Evolutionary conservation across 116 monocot genomes (phyloP), one percentile per base, ranked within the genome.

Genomic region (Posidonia oceanica): DNA sequence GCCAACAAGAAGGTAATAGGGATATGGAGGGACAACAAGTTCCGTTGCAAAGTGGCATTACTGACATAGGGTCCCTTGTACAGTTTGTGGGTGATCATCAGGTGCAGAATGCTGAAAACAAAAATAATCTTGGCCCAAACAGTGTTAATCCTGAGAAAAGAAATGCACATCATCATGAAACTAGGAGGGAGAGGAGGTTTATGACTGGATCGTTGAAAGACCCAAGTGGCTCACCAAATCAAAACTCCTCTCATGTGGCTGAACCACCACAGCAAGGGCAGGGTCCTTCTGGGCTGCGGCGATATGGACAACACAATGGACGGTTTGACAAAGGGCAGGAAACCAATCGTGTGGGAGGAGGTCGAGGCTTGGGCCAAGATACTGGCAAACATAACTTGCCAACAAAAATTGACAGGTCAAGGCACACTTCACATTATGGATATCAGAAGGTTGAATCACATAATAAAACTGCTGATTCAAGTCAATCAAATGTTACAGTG

Each of bases 381-480:
- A 39, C 14, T 41, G 71, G 68, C 38, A 81, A 67, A 52, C 73
- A 68, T 54, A 75, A 71, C 42, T 62, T 21, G 55, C 61, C 63
- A 57, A 36, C 18, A 4, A 83, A 69, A 59, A 74, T 52, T 54
- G 80, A 74, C 65, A 73, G 52, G 65, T 8, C 61, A 13, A 86
- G 69, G 48, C 75, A 70, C 36, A 36, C 7, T 37, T 36, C 68
- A 68, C 52, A 8, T 16, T 68, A 52, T 37, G 29, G 53, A 54
- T 87, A 91, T 71, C 84, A 83, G 75, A 72, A 60, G 37, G n/a
- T 71, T 36, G 81, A 75, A 44, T 72, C 70, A 17, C 67, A 70
- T 17, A 90, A 70, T 17, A 90, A 76, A 39, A 60, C 68, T 2
- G 39, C 3, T 37, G 83, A 83, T 13, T 62, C 69, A 14, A 61